A percentile compares a stretch with the other conserved stretches of the same genome.
These are phyloP conservation scores for Allium fistulosum DNA, from an alignment of 106 monocot genomes.

Conservation along the genomic window DNA sequence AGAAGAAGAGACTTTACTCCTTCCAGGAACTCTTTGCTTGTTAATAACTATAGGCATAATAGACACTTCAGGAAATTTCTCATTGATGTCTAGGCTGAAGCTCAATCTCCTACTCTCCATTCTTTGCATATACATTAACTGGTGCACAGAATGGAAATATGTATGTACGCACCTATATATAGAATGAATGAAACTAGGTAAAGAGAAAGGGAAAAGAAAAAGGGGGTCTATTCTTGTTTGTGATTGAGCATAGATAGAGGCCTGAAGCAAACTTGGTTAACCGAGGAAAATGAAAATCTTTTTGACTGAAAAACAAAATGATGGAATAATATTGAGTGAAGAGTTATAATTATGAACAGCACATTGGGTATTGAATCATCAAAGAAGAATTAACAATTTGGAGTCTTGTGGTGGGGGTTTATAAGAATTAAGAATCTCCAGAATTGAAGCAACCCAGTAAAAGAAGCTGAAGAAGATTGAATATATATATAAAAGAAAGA, in stretches of 20 bases:
- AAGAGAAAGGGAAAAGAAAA: not conserved
- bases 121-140: not conserved
- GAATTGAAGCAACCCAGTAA: conserved; percentile 5
- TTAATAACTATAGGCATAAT: too few species aligned
- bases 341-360: not conserved
- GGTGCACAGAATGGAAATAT: too few species aligned
- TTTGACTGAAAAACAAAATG: not conserved
- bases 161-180: not conserved
- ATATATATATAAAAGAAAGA: not conserved
- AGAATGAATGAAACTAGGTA: not conserved
- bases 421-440: conserved; percentile 4
- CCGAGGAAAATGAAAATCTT: not conserved
- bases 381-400: not conserved
- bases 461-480: not conserved
- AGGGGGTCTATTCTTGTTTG: not conserved
- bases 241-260: not conserved
- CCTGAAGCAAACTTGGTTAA: conserved; percentile 1
- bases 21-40: too few species aligned
- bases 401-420: conserved; percentile 6
- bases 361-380: conserved; percentile 4
- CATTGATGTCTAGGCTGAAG: conserved; percentile 13
- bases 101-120: conserved; percentile 13
- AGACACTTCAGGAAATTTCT: not conserved
- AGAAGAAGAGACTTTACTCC: too few species aligned
- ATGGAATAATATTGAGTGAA: too few species aligned